phyloP scores from a whole-genome alignment of 768 basidiomycete species.

The Tricholoma saponaceum region DNA sequence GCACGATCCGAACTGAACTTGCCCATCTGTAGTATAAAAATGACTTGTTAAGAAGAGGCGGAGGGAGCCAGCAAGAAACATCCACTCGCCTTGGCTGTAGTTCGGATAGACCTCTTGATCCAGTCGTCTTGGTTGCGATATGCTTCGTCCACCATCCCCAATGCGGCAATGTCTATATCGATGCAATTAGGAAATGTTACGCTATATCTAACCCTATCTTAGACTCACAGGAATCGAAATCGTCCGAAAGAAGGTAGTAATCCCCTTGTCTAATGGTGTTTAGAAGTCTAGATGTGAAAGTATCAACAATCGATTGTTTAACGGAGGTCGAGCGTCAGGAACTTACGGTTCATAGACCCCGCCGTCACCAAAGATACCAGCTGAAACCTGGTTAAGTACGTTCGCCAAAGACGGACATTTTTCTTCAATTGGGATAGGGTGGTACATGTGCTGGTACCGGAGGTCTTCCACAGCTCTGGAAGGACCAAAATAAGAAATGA shows the following conservation, averaged over 20 bases:
- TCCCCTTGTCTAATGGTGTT: conserved; percentile 77
- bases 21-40: conserved; percentile 61
- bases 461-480: conserved; percentile 74
- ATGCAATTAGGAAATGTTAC: neutral
- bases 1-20: conserved; percentile 95
- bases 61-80: neutral
- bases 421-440: conserved; percentile 74
- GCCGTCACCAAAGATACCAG: conserved; percentile 78
- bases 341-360: conserved; percentile 82
- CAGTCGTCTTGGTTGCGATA: conserved; percentile 83
- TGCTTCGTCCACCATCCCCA: conserved; percentile 84
- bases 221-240: conserved; percentile 85
- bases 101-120: conserved; percentile 88
- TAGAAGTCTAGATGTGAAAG: conserved; percentile 43
- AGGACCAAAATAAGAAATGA: neutral
- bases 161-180: conserved; percentile 68
- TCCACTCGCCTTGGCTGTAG: conserved; percentile 61
- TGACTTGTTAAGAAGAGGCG: neutral
- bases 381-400: conserved; percentile 73
- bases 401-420: conserved; percentile 79
- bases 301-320: conserved; percentile 17
- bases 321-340: conserved; percentile 5
- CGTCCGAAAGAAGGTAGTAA: conserved; percentile 82
- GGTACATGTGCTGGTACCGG: conserved; percentile 82
- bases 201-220: neutral